Percentiles rank a stretch among this genome's conserved stretches.
phyloP scores from a whole-genome alignment of 2,329 filamentous ascomycete genomes.

The Phialophora expanda region DNA sequence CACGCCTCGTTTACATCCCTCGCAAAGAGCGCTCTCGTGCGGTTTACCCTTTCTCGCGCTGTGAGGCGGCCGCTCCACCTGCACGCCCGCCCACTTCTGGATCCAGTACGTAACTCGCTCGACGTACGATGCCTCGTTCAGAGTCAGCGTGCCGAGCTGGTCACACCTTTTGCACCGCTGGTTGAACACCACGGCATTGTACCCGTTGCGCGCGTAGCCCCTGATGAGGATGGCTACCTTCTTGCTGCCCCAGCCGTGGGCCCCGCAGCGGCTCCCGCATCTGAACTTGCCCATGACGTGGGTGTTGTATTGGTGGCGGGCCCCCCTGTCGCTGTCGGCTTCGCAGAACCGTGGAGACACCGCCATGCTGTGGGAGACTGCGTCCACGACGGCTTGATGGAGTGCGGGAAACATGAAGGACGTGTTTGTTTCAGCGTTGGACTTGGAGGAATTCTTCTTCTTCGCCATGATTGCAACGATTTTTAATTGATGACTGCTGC shows the following conservation, averaged over 20 bases:
- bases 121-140: constrained; percentile 48
- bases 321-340: constrained; percentile 40
- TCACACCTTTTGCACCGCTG: constrained; percentile 50
- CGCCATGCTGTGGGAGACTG: constrained; percentile 37
- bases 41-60: constrained; percentile 19
- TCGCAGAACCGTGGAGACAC: constrained; percentile 45
- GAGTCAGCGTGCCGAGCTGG: constrained; percentile 43
- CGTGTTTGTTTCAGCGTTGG: constrained; percentile 20
- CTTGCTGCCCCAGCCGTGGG: constrained; percentile 49
- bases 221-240: constrained; percentile 52
- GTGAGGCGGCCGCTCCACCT: constrained; percentile 16
- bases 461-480: constrained; percentile 23
- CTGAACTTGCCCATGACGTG: constrained; percentile 52
- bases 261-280: constrained; percentile 46
- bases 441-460: constrained; percentile 23
- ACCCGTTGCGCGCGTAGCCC: constrained; percentile 46
- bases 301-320: constrained; percentile 46
- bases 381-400: constrained; percentile 25
- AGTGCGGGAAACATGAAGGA: constrained; percentile 31
- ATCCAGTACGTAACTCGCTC: constrained; percentile 52
- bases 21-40: constrained; percentile 28
- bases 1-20: constrained; percentile 35
- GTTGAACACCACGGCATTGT: constrained; percentile 55
- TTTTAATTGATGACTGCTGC: not conserved
- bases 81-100: constrained; percentile 47